A percentile compares a stretch with the other conserved stretches of the same genome.
phyloP scores from a whole-genome alignment of 176 grass and related monocot species.

The Bothriochloa decipiens region DNA sequence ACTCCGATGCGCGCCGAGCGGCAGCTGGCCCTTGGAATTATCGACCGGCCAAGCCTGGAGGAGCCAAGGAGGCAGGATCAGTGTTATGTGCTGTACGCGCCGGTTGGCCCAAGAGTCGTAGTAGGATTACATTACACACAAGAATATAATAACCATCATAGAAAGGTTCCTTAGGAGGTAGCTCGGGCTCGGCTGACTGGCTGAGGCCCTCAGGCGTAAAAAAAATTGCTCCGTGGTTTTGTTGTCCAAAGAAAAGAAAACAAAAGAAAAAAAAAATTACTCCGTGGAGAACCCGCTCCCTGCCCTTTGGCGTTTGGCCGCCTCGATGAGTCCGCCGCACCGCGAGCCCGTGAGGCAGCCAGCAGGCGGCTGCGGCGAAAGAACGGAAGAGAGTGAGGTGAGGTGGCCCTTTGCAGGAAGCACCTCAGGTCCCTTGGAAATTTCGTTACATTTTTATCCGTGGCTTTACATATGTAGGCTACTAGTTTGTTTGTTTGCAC shows the following conservation, averaged over 20 bases:
- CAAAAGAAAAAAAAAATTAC: background rate
- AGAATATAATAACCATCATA: too few species aligned
- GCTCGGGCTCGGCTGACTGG: too few species aligned
- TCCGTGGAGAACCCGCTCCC: background rate
- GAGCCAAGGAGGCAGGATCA: background rate
- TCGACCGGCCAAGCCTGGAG: slow-evolving; percentile 30
- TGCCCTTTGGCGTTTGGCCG: slow-evolving; percentile 28
- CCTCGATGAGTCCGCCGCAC: slow-evolving; percentile 48
- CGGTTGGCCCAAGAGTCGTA: background rate
- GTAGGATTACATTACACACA: background rate
- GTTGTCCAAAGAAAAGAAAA: too few species aligned
- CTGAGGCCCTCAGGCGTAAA: too few species aligned
- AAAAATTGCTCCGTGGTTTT: background rate
- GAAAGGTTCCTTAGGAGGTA: too few species aligned
- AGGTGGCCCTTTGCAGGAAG: background rate
- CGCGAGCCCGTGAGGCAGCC: background rate
- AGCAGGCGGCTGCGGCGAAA: background rate
- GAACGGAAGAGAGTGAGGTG: background rate
- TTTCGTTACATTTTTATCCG: background rate
- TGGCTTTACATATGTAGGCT: too few species aligned
- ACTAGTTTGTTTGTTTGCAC: too few species aligned
- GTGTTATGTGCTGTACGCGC: background rate
- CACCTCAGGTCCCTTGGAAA: background rate
- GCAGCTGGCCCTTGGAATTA: slow-evolving; percentile 36
- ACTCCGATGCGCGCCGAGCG: background rate